phyloP scores from a whole-genome alignment of 129 eudicot species.

The Escallonia rubra region DNA sequence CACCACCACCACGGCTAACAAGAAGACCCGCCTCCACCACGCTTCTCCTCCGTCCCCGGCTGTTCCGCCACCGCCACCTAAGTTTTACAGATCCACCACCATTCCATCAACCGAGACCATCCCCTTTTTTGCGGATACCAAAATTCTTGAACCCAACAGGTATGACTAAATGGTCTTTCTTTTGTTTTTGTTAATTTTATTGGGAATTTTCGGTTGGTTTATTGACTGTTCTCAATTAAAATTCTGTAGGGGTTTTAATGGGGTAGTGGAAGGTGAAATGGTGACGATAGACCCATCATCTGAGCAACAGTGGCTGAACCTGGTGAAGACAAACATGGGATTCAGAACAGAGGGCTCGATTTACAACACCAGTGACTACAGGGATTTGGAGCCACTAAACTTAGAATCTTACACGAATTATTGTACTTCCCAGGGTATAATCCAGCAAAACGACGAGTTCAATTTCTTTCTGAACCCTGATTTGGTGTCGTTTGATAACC shows the following conservation, averaged over 20 bases:
- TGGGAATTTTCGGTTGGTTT: not conserved
- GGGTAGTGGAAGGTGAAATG: slow-evolving; percentile 30
- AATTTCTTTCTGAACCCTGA: slow-evolving; percentile 11
- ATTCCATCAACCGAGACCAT: slow-evolving; percentile 15
- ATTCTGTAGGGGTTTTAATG: slow-evolving; percentile 31
- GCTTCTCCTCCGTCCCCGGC: not conserved
- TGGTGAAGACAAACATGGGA: slow-evolving; percentile 18
- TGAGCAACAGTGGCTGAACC: slow-evolving; percentile 40
- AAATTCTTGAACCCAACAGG: slow-evolving; percentile 23
- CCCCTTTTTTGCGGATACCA: not conserved
- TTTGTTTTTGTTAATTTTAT: not conserved
- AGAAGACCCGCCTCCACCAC: slow-evolving; percentile 20
- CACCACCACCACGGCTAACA: slow-evolving; percentile 20
- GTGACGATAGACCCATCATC: slow-evolving; percentile 5
- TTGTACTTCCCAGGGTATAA: not conserved
- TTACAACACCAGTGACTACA: slow-evolving; percentile 16
- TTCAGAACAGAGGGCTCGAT: slow-evolving; percentile 11
- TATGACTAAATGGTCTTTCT: not conserved
- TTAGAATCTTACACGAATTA: slow-evolving; percentile 21
- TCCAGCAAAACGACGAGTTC: slow-evolving; percentile 7
- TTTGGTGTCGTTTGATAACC: slow-evolving; percentile 5
- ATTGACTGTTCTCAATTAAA: not conserved
- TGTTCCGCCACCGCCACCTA: not conserved
- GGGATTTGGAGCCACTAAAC: slow-evolving; percentile 27
- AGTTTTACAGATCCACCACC: slow-evolving; percentile 8